Percentiles rank a stretch among this genome's conserved stretches.
These are phyloP conservation scores for Ceratobasidium sp. DNA, from an alignment of 1,284 basidiomycete genomes.

Conservation along the genomic window DNA sequence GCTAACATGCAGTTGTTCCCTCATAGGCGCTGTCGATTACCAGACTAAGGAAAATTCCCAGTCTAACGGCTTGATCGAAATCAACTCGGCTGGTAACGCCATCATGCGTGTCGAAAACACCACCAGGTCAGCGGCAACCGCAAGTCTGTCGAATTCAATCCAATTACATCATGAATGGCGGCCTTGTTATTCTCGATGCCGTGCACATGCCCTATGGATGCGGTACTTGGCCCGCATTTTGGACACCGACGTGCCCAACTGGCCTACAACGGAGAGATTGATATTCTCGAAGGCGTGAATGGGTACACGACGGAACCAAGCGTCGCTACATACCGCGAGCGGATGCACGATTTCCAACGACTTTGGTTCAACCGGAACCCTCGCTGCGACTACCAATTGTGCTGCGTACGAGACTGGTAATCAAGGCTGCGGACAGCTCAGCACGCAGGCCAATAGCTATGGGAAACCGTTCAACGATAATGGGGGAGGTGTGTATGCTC, in stretches of 20 bases:
- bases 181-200: slow-evolving; percentile 76
- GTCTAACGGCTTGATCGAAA: slow-evolving; percentile 24
- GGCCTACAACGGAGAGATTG: slow-evolving; percentile 61
- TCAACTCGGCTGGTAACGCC: slow-evolving; percentile 26
- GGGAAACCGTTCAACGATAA: slow-evolving; percentile 51
- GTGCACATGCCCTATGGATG: slow-evolving; percentile 90
- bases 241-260: slow-evolving; percentile 51
- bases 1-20: not conserved
- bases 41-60: not conserved
- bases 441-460: slow-evolving; percentile 45
- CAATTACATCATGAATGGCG: slow-evolving; percentile 25
- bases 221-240: slow-evolving; percentile 74
- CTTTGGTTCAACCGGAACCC: slow-evolving; percentile 62
- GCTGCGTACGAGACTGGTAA: slow-evolving; percentile 41
- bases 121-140: slow-evolving; percentile 11
- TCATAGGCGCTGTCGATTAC: not conserved
- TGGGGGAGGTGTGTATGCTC: slow-evolving; percentile 53
- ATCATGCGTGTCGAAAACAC: slow-evolving; percentile 37
- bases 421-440: slow-evolving; percentile 45
- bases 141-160: slow-evolving; percentile 35
- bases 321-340: slow-evolving; percentile 24
- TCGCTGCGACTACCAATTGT: slow-evolving; percentile 49
- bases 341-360: slow-evolving; percentile 51
- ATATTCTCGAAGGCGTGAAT: slow-evolving; percentile 55
- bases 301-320: not conserved